Base-by-base conservation (phyloP, 352 stramenopile genomes). In the Globisporangium radiosum region DNA sequence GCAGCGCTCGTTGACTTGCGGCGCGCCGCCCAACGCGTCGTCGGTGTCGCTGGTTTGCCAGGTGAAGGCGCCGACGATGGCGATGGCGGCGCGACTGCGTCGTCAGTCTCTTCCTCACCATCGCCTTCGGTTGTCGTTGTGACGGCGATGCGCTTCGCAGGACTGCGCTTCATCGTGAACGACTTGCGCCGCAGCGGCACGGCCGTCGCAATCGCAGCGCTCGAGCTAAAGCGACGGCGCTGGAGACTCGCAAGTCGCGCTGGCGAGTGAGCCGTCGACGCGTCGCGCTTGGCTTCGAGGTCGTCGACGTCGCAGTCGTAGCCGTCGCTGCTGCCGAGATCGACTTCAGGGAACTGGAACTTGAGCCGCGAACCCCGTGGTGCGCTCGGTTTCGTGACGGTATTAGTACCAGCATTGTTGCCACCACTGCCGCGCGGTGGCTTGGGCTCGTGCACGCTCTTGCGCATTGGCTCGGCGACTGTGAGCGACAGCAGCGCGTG, bases 161-260 rank as follows among this genome's bases (percentile, higher is more conserved):
- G 65, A n/a, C 67, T 80, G 25, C 78, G 77, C 52, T 84, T 90
- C 60, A 88, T 84, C 43, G 69, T 73, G 64, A 90, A 90, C 1
- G 77, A 90, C 52, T 84, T 82, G 14, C 80, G 66, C 8, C 77
- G 69, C 39, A 90, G 60, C 7, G 79, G 65, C 6, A 89, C 68
- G 5, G 66, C 53, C 0, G 66, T 71, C 6, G 69, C 70, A 55
- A 83, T 81, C 19, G 62, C 69, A 1, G 65, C 66, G 8, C 63
- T 71, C 5, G 69, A 65, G 47, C 68, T 83, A 48, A 69, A 71
- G 13, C 70, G 61, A 0, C 68, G 66, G 47, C 70, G 56, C 25
- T 69, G 61, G 36, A 39, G 19, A 33, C 36, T 39, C 11, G 14
- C 47, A 14, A 25, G 25, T 1, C 25, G 25, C 25, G 25, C 25